Conservation (phyloP, 108 stramenopile genomes). For the Chaetoceros muelleri region DNA sequence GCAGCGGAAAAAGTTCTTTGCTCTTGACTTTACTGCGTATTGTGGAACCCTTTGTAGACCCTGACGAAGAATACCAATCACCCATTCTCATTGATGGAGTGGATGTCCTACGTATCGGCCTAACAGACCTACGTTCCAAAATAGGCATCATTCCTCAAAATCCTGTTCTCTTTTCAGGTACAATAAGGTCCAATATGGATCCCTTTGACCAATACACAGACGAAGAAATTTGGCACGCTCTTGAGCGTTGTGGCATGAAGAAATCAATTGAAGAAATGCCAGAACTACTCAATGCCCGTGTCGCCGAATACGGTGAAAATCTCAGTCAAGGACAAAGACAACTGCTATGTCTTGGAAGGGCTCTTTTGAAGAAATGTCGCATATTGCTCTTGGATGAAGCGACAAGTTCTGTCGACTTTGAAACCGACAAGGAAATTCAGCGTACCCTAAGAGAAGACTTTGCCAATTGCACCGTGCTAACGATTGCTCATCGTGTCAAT, state of each 20-base stretch:
- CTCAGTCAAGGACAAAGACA: slow-evolving; percentile 86
- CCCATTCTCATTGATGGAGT: slow-evolving; percentile 80
- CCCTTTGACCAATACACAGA: slow-evolving; percentile 63
- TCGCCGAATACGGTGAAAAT: slow-evolving; percentile 89
- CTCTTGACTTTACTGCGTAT: slow-evolving; percentile 78
- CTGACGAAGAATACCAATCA: slow-evolving; percentile 30
- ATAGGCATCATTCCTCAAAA: slow-evolving; percentile 93
- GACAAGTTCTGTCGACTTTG: slow-evolving; percentile 75
- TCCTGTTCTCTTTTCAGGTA: slow-evolving; percentile 85
- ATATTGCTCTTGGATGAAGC: slow-evolving; percentile 88
- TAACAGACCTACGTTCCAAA: slow-evolving; percentile 65
- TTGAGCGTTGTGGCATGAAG: slow-evolving; percentile 58
- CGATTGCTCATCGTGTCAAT: slow-evolving; percentile 91
- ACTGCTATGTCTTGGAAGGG: slow-evolving; percentile 87
- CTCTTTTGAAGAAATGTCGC: slow-evolving; percentile 62
- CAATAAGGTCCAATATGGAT: slow-evolving; percentile 84
- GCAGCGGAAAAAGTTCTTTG: slow-evolving; percentile 52
- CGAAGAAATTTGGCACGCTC: slow-evolving; percentile 54
- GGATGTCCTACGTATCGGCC: slow-evolving; percentile 72
- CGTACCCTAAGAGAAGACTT: slow-evolving; percentile 58
- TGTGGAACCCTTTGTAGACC: slow-evolving; percentile 57
- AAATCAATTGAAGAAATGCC: slow-evolving; percentile 48
- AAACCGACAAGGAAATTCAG: slow-evolving; percentile 82
- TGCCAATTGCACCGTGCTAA: slow-evolving; percentile 60
- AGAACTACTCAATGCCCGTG: slow-evolving; percentile 47